Conservation (phyloP, 441 rosid genomes). For the Mallotus japonicus region DNA sequence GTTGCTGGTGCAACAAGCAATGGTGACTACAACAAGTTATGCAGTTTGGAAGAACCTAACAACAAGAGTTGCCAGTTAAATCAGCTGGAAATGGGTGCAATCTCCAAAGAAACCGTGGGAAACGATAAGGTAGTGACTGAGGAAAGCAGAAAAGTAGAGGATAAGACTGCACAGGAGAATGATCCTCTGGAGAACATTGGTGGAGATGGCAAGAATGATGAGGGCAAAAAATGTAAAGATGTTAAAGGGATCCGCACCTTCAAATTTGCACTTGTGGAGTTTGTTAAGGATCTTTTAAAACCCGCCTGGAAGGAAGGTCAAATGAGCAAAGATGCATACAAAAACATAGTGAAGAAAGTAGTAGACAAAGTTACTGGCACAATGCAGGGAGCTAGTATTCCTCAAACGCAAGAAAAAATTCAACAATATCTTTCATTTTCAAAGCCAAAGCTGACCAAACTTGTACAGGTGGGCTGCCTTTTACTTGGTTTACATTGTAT, state of each 20-base stretch:
- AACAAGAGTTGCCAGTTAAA: constrained; percentile 26
- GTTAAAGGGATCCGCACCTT: constrained; percentile 67
- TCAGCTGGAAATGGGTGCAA: constrained; percentile 35
- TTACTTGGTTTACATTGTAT: neutral
- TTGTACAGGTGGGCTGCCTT: constrained; percentile 66
- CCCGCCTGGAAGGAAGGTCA: constrained; percentile 97
- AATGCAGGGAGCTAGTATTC: constrained; percentile 66
- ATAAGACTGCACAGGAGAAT: constrained; percentile 35
- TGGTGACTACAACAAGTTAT: constrained; percentile 23
- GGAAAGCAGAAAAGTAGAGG: constrained; percentile 54
- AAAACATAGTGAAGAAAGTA: constrained; percentile 90
- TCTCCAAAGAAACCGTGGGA: constrained; percentile 31
- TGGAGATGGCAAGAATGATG: constrained; percentile 57
- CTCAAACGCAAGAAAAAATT: constrained; percentile 89
- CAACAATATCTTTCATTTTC: constrained; percentile 77
- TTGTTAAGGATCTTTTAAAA: constrained; percentile 83
- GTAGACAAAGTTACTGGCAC: constrained; percentile 88
- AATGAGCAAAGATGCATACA: constrained; percentile 81
- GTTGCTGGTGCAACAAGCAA: constrained; percentile 29
- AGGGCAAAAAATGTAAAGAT: constrained; percentile 72
- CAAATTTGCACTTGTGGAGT: constrained; percentile 88
- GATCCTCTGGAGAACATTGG: constrained; percentile 43
- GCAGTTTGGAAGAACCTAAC: constrained; percentile 26
- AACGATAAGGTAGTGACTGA: constrained; percentile 39
- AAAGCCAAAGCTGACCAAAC: constrained; percentile 90